Base-by-base conservation (phyloP, 2,329 filamentous ascomycete species). In the Emmonsia crescens region DNA sequence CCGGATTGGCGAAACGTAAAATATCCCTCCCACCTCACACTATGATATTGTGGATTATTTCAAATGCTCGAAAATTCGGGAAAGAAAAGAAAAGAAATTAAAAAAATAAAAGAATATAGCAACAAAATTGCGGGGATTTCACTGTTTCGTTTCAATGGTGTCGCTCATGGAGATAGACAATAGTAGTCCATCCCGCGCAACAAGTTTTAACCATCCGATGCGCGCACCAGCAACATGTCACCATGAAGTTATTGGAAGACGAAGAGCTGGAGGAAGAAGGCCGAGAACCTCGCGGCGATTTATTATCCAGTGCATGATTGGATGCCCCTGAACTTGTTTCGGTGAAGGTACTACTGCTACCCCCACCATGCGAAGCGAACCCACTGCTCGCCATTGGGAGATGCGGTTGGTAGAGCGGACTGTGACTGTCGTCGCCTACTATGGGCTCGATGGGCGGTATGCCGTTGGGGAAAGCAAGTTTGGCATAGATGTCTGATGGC, bases 121-220 rank as follows among this genome's bases (percentile, higher is more conserved):
- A 38, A 36, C n/a, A 51, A 56, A 24, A 46, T 5, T 19, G 19
- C 2, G 3, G 10, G 2, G 12, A 8, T 40, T 21, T 33, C 14
- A 1, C 10, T 29, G 21, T 14, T 49, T 36, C 51, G 5, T 54
- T 54, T 67, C 60, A 77, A 66, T 76, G 72, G 63, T 75, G 74
- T 54, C 82, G 82, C 72, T 89, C 85, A 68, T 83, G 83, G 67
- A 89, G 75, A 64, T 86, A 83, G 3, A 90, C 82, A 52, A 86
- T 79, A 1, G 87, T 84, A 12, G 84, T 83, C 74, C 87, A 87
- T 8, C 86, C 87, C 12, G 85, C 81, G 70, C 87, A 90, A 73
- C 87, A 90, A 62, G 75, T 76, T 16, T 81, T 86, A 66, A 79
- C 85, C 86, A 90, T 89, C 57, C 82, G 81, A 74, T 90, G 87